phyloP scores from a whole-genome alignment of 352 stramenopile genomes.

The Pythium aphanidermatum region DNA sequence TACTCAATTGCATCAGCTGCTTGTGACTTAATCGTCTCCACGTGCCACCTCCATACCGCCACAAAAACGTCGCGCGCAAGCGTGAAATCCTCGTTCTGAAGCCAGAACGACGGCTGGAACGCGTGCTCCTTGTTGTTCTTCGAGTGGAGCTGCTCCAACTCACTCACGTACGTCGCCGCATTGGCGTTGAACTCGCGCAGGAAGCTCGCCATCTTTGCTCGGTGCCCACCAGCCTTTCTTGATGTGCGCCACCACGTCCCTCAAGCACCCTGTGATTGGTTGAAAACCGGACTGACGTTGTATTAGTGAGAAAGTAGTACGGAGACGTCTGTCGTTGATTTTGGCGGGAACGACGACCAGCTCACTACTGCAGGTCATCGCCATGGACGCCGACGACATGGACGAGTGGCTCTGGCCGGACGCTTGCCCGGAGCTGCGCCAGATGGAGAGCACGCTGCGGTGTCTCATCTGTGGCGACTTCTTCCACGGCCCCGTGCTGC shows the following conservation, averaged over 20 bases:
- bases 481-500: slow-evolving; percentile 71
- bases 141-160: slow-evolving; percentile 57
- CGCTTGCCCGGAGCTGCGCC: slow-evolving; percentile 44
- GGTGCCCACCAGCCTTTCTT: not conserved
- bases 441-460: slow-evolving; percentile 70
- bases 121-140: slow-evolving; percentile 41
- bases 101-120: slow-evolving; percentile 77
- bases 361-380: not conserved
- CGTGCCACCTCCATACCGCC: slow-evolving; percentile 31
- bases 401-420: slow-evolving; percentile 79
- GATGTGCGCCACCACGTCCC: slow-evolving; percentile 1
- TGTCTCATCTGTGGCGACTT: slow-evolving; percentile 84
- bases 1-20: no score
- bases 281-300: slow-evolving; percentile 4
- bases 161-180: slow-evolving; percentile 38
- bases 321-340: slow-evolving; percentile 5
- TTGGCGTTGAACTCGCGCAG: slow-evolving; percentile 52
- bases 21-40: no score
- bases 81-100: slow-evolving; percentile 69
- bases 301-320: no score
- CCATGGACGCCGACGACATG: slow-evolving; percentile 21
- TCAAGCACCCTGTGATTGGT: slow-evolving; percentile 11
- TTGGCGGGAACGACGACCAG: slow-evolving; percentile 15
- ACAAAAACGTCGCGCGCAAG: slow-evolving; percentile 76
- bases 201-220: slow-evolving; percentile 43